phyloP scores from a whole-genome alignment of 2,329 filamentous ascomycete species.

The Ascochyta rabiei region DNA sequence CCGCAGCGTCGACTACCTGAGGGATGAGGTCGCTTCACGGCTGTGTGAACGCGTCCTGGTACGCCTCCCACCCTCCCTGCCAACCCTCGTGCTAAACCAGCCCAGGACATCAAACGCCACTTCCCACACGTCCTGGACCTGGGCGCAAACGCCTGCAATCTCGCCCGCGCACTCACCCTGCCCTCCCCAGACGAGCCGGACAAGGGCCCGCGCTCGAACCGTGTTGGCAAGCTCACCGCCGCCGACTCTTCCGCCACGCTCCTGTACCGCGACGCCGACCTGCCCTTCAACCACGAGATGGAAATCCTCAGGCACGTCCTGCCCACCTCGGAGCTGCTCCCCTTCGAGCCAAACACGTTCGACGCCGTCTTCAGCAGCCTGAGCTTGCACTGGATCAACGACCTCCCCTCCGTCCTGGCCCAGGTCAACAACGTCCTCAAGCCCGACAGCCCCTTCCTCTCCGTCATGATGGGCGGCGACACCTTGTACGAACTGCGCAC shows the following conservation, averaged over 20 bases:
- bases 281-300: constrained; percentile 76
- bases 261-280: constrained; percentile 78
- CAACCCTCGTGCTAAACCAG: constrained; percentile 13
- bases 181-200: constrained; percentile 65
- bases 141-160: constrained; percentile 93
- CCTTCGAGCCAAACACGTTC: constrained; percentile 77
- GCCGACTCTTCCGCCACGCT: constrained; percentile 80
- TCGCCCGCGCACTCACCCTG: constrained; percentile 76
- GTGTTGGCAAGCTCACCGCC: constrained; percentile 76
- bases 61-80: constrained; percentile 22
- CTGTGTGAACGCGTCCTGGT: constrained; percentile 86
- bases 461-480: constrained; percentile 95
- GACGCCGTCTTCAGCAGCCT: constrained; percentile 89
- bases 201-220: constrained; percentile 70
- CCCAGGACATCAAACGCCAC: constrained; percentile 87
- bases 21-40: constrained; percentile 86
- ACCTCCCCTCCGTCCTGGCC: constrained; percentile 81
- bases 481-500: constrained; percentile 92
- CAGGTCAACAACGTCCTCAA: constrained; percentile 89
- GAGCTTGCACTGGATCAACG: constrained; percentile 96
- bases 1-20: constrained; percentile 86
- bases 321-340: constrained; percentile 74
- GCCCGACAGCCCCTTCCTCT: constrained; percentile 89
- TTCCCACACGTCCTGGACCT: constrained; percentile 88
- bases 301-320: constrained; percentile 77